A percentile compares a stretch with the other conserved stretches of the same genome.
These are phyloP conservation scores for Phytomonas francai DNA, from an alignment of 208 protist genomes.

Conservation along the genomic window DNA sequence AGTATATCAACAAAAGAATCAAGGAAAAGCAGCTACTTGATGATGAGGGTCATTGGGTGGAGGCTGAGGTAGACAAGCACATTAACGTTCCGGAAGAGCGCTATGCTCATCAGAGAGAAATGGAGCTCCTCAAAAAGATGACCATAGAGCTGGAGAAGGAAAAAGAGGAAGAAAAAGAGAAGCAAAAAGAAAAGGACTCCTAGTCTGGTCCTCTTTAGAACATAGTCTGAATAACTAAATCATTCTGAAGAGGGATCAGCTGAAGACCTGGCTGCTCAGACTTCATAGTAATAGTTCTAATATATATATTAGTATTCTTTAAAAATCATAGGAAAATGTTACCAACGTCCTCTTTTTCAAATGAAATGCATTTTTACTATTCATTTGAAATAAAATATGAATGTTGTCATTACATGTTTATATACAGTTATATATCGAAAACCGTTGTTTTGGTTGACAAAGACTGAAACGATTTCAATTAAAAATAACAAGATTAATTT, in stretches of 20 bases:
- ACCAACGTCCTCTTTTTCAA: neutral
- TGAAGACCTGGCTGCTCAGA: neutral
- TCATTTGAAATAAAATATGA: neutral
- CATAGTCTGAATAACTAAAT: neutral
- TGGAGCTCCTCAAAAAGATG: conserved; percentile 49
- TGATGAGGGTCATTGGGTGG: conserved; percentile 72
- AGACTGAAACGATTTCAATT: neutral
- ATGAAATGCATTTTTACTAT: conserved; percentile 4
- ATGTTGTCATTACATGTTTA: neutral
- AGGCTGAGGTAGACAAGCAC: conserved; percentile 84
- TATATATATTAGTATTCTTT: neutral
- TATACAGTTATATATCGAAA: neutral
- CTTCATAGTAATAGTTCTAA: neutral
- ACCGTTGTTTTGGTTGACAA: neutral
- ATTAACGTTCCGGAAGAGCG: conserved; percentile 73
- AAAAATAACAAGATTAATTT: neutral
- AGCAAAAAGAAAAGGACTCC: neutral
- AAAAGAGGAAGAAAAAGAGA: conserved; percentile 23
- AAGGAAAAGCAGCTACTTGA: conserved; percentile 37
- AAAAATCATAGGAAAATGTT: neutral
- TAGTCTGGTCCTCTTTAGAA: neutral
- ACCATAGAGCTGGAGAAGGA: conserved; percentile 34
- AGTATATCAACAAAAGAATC: conserved; percentile 31
- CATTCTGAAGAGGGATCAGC: neutral
- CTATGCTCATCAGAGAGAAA: conserved; percentile 59